Evolutionary conservation across 163 green algal genomes (phyloP).

Genomic region (Coccomyxa subellipsoidea): DNA sequence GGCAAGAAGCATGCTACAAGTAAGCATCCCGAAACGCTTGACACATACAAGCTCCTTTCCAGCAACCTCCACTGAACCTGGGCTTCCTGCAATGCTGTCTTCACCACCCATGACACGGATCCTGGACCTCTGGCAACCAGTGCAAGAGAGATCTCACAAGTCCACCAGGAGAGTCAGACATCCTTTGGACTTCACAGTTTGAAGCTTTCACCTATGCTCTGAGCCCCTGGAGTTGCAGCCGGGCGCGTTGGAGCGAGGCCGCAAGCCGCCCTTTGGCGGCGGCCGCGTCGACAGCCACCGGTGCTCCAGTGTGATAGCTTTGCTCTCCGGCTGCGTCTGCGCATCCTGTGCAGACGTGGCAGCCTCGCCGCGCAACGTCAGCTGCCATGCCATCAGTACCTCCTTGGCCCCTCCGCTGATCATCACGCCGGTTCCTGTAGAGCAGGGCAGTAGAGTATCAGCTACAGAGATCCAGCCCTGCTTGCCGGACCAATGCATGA

Average conservation of each 20-base stretch:
- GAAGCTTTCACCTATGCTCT: background rate
- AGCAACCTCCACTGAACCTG: too few relatives aligned
- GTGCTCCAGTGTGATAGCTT: background rate
- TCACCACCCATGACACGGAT: too few relatives aligned
- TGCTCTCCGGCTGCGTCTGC: background rate
- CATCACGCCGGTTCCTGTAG: constrained; percentile 31
- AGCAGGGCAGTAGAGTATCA: too few relatives aligned
- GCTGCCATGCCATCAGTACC: constrained; percentile 36
- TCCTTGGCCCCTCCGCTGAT: constrained; percentile 38
- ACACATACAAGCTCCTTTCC: too few relatives aligned
- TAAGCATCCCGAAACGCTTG: too few relatives aligned
- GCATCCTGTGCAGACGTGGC: background rate
- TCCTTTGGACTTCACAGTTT: background rate
- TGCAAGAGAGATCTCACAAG: too few relatives aligned
- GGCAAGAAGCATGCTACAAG: too few relatives aligned
- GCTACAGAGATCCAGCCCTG: too few relatives aligned
- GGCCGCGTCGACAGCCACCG: constrained; percentile 9
- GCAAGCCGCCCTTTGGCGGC: constrained; percentile 4
- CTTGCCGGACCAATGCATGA: too few relatives aligned
- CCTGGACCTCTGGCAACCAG: too few relatives aligned
- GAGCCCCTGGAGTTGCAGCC: background rate
- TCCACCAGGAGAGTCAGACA: too few relatives aligned
- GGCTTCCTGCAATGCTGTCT: too few relatives aligned
- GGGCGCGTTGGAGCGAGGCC: background rate
- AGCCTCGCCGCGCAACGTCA: background rate